A percentile compares a stretch with the other conserved stretches of the same genome.
Conservation (phyloP, 2,329 filamentous ascomycete species). For the Clarireedia monteithiana region DNA sequence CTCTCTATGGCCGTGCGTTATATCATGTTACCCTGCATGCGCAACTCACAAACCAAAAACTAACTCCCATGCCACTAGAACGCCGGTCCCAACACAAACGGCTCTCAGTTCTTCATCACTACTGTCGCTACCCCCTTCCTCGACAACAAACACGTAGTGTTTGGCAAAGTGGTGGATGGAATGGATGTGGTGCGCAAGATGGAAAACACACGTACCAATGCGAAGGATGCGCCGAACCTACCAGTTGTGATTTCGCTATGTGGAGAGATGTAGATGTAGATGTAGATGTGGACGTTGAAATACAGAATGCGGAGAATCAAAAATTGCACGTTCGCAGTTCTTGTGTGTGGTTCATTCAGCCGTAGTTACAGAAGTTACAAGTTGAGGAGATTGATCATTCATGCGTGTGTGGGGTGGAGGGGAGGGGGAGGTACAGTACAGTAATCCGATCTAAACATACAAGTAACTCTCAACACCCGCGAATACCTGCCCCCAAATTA, state of each 20-base stretch:
- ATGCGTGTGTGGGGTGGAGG: too few relatives aligned
- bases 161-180: conserved; percentile 81
- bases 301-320: too few relatives aligned
- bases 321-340: too few relatives aligned
- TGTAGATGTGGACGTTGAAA: too few relatives aligned
- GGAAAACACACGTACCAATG: conserved; percentile 75
- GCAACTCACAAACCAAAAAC: not conserved
- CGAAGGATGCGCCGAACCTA: conserved; percentile 73
- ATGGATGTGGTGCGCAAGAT: conserved; percentile 90
- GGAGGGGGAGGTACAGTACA: too few relatives aligned
- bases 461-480: too few relatives aligned
- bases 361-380: too few relatives aligned
- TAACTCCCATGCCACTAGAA: conserved; percentile 48
- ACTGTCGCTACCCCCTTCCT: conserved; percentile 80
- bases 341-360: too few relatives aligned
- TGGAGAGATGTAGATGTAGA: conserved; percentile 91
- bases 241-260: conserved; percentile 82
- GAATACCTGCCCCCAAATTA: too few relatives aligned
- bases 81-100: conserved; percentile 85
- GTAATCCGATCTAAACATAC: too few relatives aligned
- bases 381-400: too few relatives aligned
- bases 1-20: conserved; percentile 83
- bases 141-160: conserved; percentile 91
- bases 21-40: not conserved
- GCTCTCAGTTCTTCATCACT: conserved; percentile 96